phyloP scores from a whole-genome alignment of 2,329 filamentous ascomycete species.

The Exophiala sp. region DNA sequence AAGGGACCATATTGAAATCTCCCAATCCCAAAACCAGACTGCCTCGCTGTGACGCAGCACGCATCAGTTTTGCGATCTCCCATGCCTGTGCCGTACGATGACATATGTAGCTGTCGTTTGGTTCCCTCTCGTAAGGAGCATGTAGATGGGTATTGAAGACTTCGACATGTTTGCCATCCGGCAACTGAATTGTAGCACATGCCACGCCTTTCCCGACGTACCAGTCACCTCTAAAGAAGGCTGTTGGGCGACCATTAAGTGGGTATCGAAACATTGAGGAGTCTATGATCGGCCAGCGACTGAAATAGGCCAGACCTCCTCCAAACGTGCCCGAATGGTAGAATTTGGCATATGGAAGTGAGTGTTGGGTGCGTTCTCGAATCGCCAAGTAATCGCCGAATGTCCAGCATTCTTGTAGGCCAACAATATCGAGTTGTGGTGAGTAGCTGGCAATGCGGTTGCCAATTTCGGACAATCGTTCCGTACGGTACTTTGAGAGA shows the following conservation, averaged over 20 bases:
- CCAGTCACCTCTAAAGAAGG: slow-evolving; percentile 90
- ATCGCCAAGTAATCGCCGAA: slow-evolving; percentile 78
- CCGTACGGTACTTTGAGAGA: slow-evolving; percentile 71
- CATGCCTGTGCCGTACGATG: slow-evolving; percentile 91
- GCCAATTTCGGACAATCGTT: slow-evolving; percentile 80
- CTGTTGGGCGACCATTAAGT: slow-evolving; percentile 89
- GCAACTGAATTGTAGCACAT: slow-evolving; percentile 62
- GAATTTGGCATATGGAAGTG: slow-evolving; percentile 88
- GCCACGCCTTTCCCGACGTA: slow-evolving; percentile 94
- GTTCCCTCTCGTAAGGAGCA: slow-evolving; percentile 77
- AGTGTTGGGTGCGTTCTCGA: slow-evolving; percentile 65
- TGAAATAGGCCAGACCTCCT: slow-evolving; percentile 82
- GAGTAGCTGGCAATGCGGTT: slow-evolving; percentile 66
- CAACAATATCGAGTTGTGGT: slow-evolving; percentile 77
- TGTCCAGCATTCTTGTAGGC: slow-evolving; percentile 93
- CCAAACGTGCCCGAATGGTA: slow-evolving; percentile 88
- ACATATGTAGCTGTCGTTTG: slow-evolving; percentile 79
- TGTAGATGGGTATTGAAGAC: slow-evolving; percentile 94
- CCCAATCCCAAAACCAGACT: slow-evolving; percentile 82
- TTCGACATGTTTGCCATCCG: slow-evolving; percentile 57
- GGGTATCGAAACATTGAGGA: slow-evolving; percentile 81
- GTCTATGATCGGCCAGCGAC: slow-evolving; percentile 87
- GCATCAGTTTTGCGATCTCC: slow-evolving; percentile 88
- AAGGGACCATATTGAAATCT: slow-evolving; percentile 95
- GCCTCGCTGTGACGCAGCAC: slow-evolving; percentile 72